These are phyloP conservation scores for Lachnellula hyalina DNA, from an alignment of 2,329 filamentous ascomycete species.

Conservation along the genomic window DNA sequence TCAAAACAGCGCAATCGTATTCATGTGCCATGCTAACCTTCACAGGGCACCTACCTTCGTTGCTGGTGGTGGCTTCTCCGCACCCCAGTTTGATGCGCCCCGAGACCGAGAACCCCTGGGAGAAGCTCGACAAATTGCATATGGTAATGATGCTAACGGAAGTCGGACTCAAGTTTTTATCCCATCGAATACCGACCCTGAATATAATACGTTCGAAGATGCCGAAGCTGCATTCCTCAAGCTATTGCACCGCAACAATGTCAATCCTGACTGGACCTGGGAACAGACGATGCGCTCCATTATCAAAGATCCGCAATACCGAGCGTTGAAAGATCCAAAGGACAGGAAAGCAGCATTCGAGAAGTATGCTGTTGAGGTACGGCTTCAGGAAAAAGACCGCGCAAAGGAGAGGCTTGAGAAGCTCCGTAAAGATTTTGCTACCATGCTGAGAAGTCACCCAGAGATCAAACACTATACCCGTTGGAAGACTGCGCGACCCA, in stretches of 20 bases:
- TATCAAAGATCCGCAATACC: constrained; percentile 87
- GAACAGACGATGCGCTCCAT: constrained; percentile 80
- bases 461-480: constrained; percentile 96
- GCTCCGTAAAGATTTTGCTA: constrained; percentile 87
- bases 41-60: constrained; percentile 36
- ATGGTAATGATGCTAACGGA: constrained; percentile 46
- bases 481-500: constrained; percentile 92
- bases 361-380: constrained; percentile 87
- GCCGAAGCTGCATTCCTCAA: constrained; percentile 92
- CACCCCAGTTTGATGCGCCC: constrained; percentile 28
- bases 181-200: constrained; percentile 64
- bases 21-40: constrained; percentile 7
- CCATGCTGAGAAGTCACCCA: constrained; percentile 92
- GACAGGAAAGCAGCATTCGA: constrained; percentile 89
- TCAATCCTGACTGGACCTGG: constrained; percentile 91
- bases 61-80: constrained; percentile 36
- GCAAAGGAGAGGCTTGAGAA: constrained; percentile 91
- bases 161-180: constrained; percentile 52
- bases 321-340: constrained; percentile 86
- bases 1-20: neutral
- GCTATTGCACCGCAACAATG: constrained; percentile 75
- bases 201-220: constrained; percentile 76
- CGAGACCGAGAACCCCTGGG: constrained; percentile 38
- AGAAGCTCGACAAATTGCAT: constrained; percentile 54
- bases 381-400: constrained; percentile 87